Evolutionary conservation across 345 rosid genomes (phyloP), one percentile per base, ranked within the genome.

Genomic region (Cochlearia excelsa): DNA sequence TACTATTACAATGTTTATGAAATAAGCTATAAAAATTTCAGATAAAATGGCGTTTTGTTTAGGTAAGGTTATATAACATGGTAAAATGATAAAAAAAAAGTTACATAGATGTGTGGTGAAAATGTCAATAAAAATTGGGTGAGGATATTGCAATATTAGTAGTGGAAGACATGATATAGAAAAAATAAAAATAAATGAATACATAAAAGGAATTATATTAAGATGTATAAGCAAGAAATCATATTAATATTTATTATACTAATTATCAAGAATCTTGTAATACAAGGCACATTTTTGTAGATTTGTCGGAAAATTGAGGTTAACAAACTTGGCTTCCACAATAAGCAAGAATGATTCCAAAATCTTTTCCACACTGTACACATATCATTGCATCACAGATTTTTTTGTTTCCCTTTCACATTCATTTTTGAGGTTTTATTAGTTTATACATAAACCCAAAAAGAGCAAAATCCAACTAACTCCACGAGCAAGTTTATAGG

Each of bases 241-340:
- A 16, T 16, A 16, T 16, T 16, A 16, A 16, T 16, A 16, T 16
- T 16, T 16, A 16, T 16, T 30, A n/a, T 8, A 46, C 5, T 2
- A 35, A 65, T 45, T 30, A 51, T 49, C 11, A 70, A 0, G 60
- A 57, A 9, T 51, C 50, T 70, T 70, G 66, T 64, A 51, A 51
- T 64, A 64, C 65, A 70, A 70, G 70, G 23, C 55, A 52, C 56
- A 58, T 39, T 57, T 59, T 57, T 59, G 41, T 31, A 55, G 30
- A 23, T 45, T 45, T 43, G 69, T 37, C n/a, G 66, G 54, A 46
- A 47, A 29, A 43, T 28, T 34, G 62, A 30, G 65, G 58, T 11
- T 34, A 68, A 52, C 59, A 65, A 64, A 52, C 75, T 65, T 71
- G 70, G 45, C 59, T 65, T 71, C 57, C 66, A 71, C 66, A 59